These are phyloP conservation scores for Yamadazyma scolyti DNA, from an alignment of 805 yeast species.

Conservation along the genomic window DNA sequence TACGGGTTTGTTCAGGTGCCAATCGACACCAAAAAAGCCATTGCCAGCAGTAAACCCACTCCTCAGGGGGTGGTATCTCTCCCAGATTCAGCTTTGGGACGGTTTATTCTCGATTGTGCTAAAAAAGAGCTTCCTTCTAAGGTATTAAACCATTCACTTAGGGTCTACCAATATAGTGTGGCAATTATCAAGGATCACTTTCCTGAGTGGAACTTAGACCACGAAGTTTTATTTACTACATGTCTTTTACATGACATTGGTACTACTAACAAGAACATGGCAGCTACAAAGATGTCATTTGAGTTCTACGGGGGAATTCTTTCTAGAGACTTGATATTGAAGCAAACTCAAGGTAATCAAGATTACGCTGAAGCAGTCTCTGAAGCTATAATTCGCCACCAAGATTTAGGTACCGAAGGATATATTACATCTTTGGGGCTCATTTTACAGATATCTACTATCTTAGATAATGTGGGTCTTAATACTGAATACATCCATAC, in stretches of 20 bases:
- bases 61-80: conserved; percentile 15
- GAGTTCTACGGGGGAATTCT: conserved; percentile 31
- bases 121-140: conserved; percentile 15
- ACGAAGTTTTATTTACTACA: conserved; percentile 25
- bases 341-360: conserved; percentile 17
- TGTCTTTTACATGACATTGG: conserved; percentile 32
- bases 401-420: conserved; percentile 30
- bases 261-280: conserved; percentile 29
- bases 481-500: conserved; percentile 23
- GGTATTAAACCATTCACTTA: conserved; percentile 26
- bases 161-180: conserved; percentile 26
- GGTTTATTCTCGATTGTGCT: conserved; percentile 19
- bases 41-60: conserved; percentile 18
- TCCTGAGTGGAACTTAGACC: conserved; percentile 26
- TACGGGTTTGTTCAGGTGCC: conserved; percentile 29
- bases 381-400: conserved; percentile 33
- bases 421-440: conserved; percentile 30
- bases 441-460: conserved; percentile 28
- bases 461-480: conserved; percentile 30
- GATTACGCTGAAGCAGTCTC: conserved; percentile 32
- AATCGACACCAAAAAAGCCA: conserved; percentile 21
- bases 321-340: conserved; percentile 20
- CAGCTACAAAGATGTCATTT: conserved; percentile 29
- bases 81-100: conserved; percentile 17
- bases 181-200: conserved; percentile 30